Evolutionary conservation across 805 yeast species (phyloP).

Genomic region (Pichia cephalocereana): DNA sequence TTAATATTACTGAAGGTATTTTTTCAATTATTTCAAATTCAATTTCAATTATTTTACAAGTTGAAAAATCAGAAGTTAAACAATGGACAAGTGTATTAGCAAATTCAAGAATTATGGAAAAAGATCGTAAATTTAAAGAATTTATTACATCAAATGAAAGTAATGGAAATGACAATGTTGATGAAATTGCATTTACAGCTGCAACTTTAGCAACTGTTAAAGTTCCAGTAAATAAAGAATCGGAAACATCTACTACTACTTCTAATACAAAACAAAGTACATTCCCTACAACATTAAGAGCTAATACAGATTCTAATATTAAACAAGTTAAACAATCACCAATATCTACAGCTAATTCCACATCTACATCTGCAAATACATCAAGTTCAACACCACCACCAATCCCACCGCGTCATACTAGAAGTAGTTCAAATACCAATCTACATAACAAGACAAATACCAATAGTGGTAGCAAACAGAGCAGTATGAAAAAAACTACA

Average conservation of each 20-base stretch:
- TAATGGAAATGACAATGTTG: slow-evolving; percentile 18
- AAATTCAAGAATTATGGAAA: slow-evolving; percentile 37
- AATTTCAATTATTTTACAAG: slow-evolving; percentile 49
- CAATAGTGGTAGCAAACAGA: too few species aligned
- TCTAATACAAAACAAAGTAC: background rate
- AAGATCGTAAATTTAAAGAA: slow-evolving; percentile 31
- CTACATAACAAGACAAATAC: too few species aligned
- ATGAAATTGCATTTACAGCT: slow-evolving; percentile 30
- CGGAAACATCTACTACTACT: background rate
- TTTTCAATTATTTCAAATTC: slow-evolving; percentile 52
- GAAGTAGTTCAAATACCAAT: background rate
- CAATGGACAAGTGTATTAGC: slow-evolving; percentile 52
- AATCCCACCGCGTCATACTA: background rate
- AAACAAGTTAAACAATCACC: background rate
- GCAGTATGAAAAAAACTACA: background rate
- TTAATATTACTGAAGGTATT: slow-evolving; percentile 31
- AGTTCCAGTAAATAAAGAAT: background rate
- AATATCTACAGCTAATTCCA: too few species aligned
- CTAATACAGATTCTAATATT: background rate
- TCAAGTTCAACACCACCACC: background rate
- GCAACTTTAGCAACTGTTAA: slow-evolving; percentile 24
- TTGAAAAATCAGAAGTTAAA: slow-evolving; percentile 39
- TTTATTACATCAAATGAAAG: slow-evolving; percentile 21
- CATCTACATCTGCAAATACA: too few species aligned
- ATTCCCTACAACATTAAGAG: slow-evolving; percentile 10